Evolutionary conservation across 495 filamentous ascomycete genomes (phyloP).

Genomic region (Parathielavia hyrcaniae): DNA sequence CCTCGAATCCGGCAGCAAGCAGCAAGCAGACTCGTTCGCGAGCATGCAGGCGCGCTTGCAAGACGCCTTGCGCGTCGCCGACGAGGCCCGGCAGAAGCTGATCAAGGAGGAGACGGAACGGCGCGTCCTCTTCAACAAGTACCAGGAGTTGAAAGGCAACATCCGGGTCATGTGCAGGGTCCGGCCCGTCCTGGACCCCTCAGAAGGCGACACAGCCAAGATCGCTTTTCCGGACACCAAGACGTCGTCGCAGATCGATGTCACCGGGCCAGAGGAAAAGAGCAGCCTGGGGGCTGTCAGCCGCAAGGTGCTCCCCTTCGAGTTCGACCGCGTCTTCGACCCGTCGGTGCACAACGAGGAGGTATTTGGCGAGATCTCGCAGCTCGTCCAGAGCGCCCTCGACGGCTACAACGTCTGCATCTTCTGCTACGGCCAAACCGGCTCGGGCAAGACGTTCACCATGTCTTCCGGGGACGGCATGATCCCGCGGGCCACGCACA

Average conservation of each 20-base stretch:
- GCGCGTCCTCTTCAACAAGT: conserved; percentile 91
- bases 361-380: conserved; percentile 94
- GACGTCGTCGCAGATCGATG: conserved; percentile 77
- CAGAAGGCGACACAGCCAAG: conserved; percentile 54
- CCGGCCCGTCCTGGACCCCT: conserved; percentile 63
- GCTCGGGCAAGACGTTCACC: conserved; percentile 91
- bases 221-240: conserved; percentile 75
- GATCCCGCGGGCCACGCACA: conserved; percentile 86
- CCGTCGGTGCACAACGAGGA: conserved; percentile 71
- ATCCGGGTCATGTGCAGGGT: conserved; percentile 98
- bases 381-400: conserved; percentile 90
- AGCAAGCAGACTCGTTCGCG: conserved; percentile 73
- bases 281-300: conserved; percentile 69
- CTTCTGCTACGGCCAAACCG: conserved; percentile 97
- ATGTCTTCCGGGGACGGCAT: conserved; percentile 94
- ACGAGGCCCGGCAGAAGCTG: conserved; percentile 70
- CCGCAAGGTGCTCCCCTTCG: conserved; percentile 74
- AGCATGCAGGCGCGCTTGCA: conserved; percentile 69
- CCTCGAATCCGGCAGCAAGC: conserved; percentile 79
- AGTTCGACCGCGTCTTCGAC: conserved; percentile 90
- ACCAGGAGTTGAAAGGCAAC: conserved; percentile 98
- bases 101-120: conserved; percentile 86
- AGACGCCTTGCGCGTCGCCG: conserved; percentile 63
- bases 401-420: conserved; percentile 99
- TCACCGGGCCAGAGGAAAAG: conserved; percentile 76